A percentile compares a stretch with the other conserved stretches of the same genome.
These are phyloP conservation scores for Viola pubescens DNA, from an alignment of 441 rosid species.

Conservation along the genomic window DNA sequence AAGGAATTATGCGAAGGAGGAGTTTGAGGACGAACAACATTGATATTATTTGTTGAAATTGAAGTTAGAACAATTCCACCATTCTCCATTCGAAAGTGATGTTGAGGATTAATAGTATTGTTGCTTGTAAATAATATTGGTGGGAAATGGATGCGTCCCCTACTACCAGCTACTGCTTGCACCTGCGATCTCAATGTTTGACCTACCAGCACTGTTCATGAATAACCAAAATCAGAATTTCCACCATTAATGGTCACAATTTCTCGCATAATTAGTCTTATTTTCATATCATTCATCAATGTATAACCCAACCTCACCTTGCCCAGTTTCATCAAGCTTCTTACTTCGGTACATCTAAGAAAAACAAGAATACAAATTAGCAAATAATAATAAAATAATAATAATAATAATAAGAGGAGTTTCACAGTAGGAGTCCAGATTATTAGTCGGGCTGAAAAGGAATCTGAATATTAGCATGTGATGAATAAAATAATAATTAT, in stretches of 20 bases:
- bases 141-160: slow-evolving; percentile 7
- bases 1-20: slow-evolving; percentile 23
- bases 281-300: neutral
- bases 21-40: slow-evolving; percentile 11
- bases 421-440: too few species aligned
- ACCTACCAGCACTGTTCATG: slow-evolving; percentile 27
- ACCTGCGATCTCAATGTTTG: slow-evolving; percentile 17
- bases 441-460: too few species aligned
- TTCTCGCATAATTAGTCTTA: neutral
- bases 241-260: too few species aligned
- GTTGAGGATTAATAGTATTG: slow-evolving; percentile 15
- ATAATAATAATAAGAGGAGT: neutral
- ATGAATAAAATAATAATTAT: too few species aligned
- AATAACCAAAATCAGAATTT: neutral
- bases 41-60: slow-evolving; percentile 12
- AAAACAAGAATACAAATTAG: neutral
- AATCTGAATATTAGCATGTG: too few species aligned
- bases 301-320: slow-evolving; percentile 31
- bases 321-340: slow-evolving; percentile 53
- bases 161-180: slow-evolving; percentile 20
- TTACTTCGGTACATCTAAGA: slow-evolving; percentile 82
- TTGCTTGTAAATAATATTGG: neutral
- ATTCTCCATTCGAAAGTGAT: slow-evolving; percentile 39
- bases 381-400: neutral
- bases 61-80: slow-evolving; percentile 31